Conservation (phyloP, 73 alveolate species). For the Tetrahymena malaccensis region DNA sequence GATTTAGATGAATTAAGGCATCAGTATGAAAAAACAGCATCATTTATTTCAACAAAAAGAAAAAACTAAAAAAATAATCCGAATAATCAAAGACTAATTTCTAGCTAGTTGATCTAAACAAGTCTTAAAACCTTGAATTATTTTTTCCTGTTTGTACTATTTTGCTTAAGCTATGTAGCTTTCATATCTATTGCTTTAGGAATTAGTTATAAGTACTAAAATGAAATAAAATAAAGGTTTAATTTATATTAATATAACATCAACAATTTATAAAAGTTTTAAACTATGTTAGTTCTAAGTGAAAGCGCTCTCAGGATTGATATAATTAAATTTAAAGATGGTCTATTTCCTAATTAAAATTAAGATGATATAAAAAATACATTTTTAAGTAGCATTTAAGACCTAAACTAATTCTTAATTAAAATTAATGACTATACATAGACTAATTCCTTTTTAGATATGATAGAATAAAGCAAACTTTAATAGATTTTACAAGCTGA, state of each 20-base stretch:
- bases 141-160: too few species aligned
- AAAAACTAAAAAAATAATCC: too few species aligned
- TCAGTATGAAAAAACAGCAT: too few species aligned
- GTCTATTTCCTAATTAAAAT: neutral
- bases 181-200: neutral
- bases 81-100: too few species aligned
- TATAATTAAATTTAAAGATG: neutral
- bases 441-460: neutral
- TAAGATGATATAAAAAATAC: too few species aligned
- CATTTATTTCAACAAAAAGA: too few species aligned
- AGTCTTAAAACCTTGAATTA: neutral
- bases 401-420: neutral
- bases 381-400: neutral
- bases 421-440: neutral
- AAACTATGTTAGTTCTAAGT: neutral
- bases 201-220: neutral
- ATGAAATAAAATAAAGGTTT: neutral
- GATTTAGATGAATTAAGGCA: neutral
- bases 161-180: neutral
- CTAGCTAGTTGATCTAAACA: neutral
- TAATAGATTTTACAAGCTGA: neutral
- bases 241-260: too few species aligned
- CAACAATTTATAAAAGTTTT: too few species aligned
- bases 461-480: neutral
- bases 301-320: neutral